A percentile compares a stretch with the other conserved stretches of the same genome.
Conservation (phyloP, 2,329 filamentous ascomycete species). For the Calonectria pseudoturangicola region DNA sequence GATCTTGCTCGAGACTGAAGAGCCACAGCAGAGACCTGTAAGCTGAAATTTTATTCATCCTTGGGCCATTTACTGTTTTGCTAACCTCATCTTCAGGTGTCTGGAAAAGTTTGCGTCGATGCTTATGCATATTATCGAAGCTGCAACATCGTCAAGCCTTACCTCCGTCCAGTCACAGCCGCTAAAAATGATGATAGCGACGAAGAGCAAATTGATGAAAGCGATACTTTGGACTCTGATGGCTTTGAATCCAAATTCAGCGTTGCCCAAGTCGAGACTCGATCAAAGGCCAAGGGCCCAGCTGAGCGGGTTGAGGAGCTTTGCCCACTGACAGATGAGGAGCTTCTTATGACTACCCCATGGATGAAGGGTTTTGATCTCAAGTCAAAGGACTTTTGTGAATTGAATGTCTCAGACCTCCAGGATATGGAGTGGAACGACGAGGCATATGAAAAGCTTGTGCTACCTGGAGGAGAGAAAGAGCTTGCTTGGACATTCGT, state of each 20-base stretch:
- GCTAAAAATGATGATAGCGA: background rate
- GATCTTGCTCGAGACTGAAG: slow-evolving; percentile 52
- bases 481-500: slow-evolving; percentile 63
- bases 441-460: slow-evolving; percentile 60
- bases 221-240: background rate
- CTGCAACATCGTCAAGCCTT: slow-evolving; percentile 56
- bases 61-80: accelerated
- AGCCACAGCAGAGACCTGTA: slow-evolving; percentile 53
- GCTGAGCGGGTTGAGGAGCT: slow-evolving; percentile 51
- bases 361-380: slow-evolving; percentile 63
- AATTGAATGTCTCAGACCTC: slow-evolving; percentile 41
- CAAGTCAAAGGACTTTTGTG: slow-evolving; percentile 58
- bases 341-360: slow-evolving; percentile 59
- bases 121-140: slow-evolving; percentile 59
- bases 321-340: slow-evolving; percentile 56
- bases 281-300: slow-evolving; percentile 35
- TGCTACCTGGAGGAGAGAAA: slow-evolving; percentile 61
- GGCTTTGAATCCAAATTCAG: slow-evolving; percentile 36
- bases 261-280: slow-evolving; percentile 36
- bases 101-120: slow-evolving; percentile 60
- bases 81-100: background rate
- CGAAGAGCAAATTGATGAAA: slow-evolving; percentile 18
- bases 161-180: slow-evolving; percentile 43
- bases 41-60: background rate
- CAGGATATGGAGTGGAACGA: slow-evolving; percentile 59